These are phyloP conservation scores for Limnomonas spitsbergensis DNA, from an alignment of 139 green algal genomes.

Conservation along the genomic window DNA sequence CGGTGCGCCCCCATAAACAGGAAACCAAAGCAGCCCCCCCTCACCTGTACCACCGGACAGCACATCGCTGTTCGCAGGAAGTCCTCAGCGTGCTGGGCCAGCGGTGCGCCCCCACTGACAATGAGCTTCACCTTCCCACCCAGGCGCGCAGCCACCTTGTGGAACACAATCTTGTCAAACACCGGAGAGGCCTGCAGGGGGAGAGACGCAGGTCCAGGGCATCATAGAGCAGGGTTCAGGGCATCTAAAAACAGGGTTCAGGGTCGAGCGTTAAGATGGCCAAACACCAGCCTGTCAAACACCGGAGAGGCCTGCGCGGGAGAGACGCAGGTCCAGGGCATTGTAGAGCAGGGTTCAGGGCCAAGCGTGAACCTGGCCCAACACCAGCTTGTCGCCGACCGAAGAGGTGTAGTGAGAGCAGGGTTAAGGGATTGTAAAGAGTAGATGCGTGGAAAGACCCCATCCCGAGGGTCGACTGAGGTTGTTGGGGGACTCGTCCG, in stretches of 20 bases:
- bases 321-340: no score
- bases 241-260: no score
- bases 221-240: no score
- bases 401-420: no score
- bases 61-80: constrained; percentile 81
- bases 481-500: no score
- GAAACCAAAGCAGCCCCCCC: constrained; percentile 68
- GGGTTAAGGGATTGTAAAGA: no score
- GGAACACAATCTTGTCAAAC: constrained; percentile 86
- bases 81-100: constrained; percentile 81
- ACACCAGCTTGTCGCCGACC: no score
- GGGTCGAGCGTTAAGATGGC: constrained; percentile 66
- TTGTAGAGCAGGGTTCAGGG: no score
- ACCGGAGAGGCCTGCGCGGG: constrained; percentile 67
- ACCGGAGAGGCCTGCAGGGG: constrained; percentile 61
- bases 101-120: constrained; percentile 79
- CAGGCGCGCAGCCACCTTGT: constrained; percentile 67
- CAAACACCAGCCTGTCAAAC: constrained; percentile 84
- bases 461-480: no score
- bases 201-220: background rate
- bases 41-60: constrained; percentile 54
- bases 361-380: no score
- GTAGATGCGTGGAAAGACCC: no score
- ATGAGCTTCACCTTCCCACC: constrained; percentile 75
- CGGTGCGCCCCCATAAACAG: constrained; percentile 79